A percentile compares a stretch with the other conserved stretches of the same genome.
Conservation (phyloP, 352 stramenopile species). For the Globisporangium uncinulatum region DNA sequence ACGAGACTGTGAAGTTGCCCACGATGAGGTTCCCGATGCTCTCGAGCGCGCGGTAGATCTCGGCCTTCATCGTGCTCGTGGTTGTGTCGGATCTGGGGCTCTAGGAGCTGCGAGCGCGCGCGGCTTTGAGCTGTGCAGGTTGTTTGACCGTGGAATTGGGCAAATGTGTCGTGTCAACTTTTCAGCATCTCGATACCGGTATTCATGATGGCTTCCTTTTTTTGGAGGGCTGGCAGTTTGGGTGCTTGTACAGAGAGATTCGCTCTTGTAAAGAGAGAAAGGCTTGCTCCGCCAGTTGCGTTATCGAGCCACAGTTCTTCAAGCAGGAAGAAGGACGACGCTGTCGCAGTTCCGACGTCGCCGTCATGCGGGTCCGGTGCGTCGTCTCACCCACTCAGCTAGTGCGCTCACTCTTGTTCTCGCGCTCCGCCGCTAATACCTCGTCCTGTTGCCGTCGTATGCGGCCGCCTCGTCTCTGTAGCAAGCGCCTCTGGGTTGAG, state of each 20-base stretch:
- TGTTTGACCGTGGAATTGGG: not conserved
- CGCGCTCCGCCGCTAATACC: too few relatives aligned
- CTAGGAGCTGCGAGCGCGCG: not conserved
- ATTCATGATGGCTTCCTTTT: not conserved
- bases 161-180: constrained; percentile 4
- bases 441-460: not conserved
- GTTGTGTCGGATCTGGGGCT: too few relatives aligned
- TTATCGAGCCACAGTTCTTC: not conserved
- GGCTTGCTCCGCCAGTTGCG: too few relatives aligned
- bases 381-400: not conserved
- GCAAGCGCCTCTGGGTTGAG: constrained; percentile 53
- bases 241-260: not conserved
- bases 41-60: constrained; percentile 51
- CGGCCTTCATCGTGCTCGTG: constrained; percentile 46
- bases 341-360: constrained; percentile 8
- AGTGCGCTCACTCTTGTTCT: not conserved
- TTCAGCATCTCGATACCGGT: too few relatives aligned
- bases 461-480: constrained; percentile 1
- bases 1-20: constrained; percentile 74
- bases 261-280: constrained; percentile 5
- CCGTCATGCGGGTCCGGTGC: not conserved
- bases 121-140: not conserved
- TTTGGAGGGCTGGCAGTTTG: not conserved
- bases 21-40: constrained; percentile 69
- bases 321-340: constrained; percentile 1